These are phyloP conservation scores for Macrolepiota dolichaula DNA, from an alignment of 768 basidiomycete genomes.

Conservation along the genomic window DNA sequence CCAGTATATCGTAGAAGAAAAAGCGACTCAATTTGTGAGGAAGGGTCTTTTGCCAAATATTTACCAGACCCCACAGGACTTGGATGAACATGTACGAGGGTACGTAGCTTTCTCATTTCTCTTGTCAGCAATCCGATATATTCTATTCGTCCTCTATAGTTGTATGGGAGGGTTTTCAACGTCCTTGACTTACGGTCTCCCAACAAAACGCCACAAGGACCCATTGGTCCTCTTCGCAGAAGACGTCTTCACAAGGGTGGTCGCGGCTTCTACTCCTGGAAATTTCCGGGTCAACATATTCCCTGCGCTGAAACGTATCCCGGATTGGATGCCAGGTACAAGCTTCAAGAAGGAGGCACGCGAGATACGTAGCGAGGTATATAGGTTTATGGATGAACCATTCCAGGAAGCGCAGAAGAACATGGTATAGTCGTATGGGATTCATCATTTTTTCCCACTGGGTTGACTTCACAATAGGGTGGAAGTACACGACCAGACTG, in stretches of 20 bases:
- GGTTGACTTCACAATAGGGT: neutral
- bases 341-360: conserved; percentile 3
- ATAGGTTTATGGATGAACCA: neutral
- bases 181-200: conserved; percentile 9
- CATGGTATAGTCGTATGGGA: neutral
- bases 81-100: neutral
- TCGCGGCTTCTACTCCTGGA: neutral
- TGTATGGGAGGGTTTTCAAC: neutral
- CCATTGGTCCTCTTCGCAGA: neutral
- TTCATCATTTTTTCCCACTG: neutral
- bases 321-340: conserved; percentile 13
- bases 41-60: conserved; percentile 3
- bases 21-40: neutral
- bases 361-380: neutral
- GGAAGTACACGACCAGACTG: neutral
- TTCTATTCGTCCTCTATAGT: neutral
- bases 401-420: neutral
- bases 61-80: neutral
- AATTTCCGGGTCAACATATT: conserved; percentile 7
- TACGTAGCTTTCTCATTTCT: neutral
- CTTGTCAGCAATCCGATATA: neutral
- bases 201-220: neutral
- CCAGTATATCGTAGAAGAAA: neutral
- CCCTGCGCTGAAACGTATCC: conserved; percentile 3
- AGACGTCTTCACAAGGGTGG: neutral